Base-by-base conservation (phyloP, 2,329 filamentous ascomycete species). In the Cladophialophora bantiana region DNA sequence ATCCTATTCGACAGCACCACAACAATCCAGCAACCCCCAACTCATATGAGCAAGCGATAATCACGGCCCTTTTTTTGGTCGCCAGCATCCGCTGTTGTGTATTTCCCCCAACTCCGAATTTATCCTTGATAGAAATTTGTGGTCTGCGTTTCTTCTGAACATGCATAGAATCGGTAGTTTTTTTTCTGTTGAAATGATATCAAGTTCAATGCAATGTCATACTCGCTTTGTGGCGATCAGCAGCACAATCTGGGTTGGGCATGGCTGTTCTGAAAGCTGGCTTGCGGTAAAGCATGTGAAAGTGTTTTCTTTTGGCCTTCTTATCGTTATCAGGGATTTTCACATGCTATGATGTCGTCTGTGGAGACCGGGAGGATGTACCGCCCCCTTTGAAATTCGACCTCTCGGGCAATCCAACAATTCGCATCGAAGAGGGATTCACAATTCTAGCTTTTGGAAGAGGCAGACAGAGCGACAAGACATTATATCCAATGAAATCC, bases 301-400 rank as follows among this genome's bases (percentile, higher is more conserved):
- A 50, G 20, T 50, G 42, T 7, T n/a, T 42, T 12, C 5, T 18
- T 48, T 48, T 12, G 2, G 26, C 45, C 18, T 7, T 26, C 18
- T 50, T 50, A 50, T 50, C 45, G 45, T 50, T 50, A 50, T 50
- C 45, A 50, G 45, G 26, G 26, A 50, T 50, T 50, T 50, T 50
- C 45, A 50, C 45, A 50, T 50, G 45, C 18, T 4, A 50, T 50
- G 45, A 50, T 50, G 45, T 50, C 45, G 45, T 26, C 7, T 9
- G 45, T 50, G 45, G 45, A 50, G 45, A 7, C 45, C 4, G 45
- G 26, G 45, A 50, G 45, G 26, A 20, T 20, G 10, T 12, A 12
- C 20, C 3, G 20, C 18, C 20, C 7, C 18, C 7, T 20, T 26
- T 26, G 26, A 26, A 26, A 9, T 50, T 26, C 3, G 45, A 5